Evolutionary conservation across 2,329 filamentous ascomycete genomes (phyloP).

Genomic region (Fusarium sp.): DNA sequence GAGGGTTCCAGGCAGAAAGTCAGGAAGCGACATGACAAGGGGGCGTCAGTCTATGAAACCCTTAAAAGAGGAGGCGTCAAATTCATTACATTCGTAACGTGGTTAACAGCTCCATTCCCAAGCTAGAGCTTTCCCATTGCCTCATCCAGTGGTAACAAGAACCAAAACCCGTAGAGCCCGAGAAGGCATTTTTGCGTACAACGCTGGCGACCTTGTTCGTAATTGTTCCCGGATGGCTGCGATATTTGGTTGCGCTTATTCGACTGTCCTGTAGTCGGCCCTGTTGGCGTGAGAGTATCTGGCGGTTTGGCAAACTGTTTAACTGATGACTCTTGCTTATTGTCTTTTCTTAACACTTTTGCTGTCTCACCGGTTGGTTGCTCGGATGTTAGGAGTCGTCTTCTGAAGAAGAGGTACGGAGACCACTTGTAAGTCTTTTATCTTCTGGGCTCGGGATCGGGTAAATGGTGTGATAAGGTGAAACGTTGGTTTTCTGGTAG

Average conservation of each 20-base stretch:
- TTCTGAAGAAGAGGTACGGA: not conserved
- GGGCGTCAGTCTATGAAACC: too few relatives aligned
- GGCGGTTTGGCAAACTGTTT: not conserved
- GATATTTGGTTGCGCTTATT: not conserved
- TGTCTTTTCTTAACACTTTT: not conserved
- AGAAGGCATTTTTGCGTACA: not conserved
- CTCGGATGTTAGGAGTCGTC: not conserved
- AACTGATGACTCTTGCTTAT: not conserved
- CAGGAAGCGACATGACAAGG: too few relatives aligned
- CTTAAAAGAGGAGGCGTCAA: too few relatives aligned
- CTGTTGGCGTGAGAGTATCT: not conserved
- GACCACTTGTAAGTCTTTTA: not conserved
- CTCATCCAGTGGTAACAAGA: too few relatives aligned
- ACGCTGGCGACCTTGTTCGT: not conserved
- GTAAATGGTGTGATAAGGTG: not conserved
- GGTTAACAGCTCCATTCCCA: too few relatives aligned
- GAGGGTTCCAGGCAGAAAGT: too few relatives aligned
- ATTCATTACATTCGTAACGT: too few relatives aligned
- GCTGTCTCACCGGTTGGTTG: fast-evolving
- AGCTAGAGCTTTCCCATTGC: too few relatives aligned
- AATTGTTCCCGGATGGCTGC: fast-evolving
- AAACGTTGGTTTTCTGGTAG: not conserved
- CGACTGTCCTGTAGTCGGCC: not conserved
- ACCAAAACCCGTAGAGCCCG: too few relatives aligned
- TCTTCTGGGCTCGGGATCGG: not conserved